Base-by-base conservation (phyloP, 2,329 filamentous ascomycete genomes). In the Knoxdaviesia proteae region DNA sequence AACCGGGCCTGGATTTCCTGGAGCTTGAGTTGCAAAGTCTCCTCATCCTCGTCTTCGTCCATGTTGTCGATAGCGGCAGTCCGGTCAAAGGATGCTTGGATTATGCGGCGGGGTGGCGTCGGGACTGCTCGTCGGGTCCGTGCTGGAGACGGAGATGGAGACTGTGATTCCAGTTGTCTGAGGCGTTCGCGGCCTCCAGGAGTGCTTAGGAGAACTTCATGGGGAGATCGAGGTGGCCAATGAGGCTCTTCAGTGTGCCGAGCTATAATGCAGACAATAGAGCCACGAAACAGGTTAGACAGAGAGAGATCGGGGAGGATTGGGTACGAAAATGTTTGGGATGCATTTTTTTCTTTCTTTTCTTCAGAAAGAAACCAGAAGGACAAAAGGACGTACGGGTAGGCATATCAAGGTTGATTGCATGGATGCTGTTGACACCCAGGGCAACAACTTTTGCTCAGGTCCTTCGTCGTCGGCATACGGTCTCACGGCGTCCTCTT, bases 1-100 rank as follows among this genome's bases (percentile, higher is more conserved):
- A 96, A 61, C 46, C 80, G 78, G 6, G 87, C 84, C 58, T 96
- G 79, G 45, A 98, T 93, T 44, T 83, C 84, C 49, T 87, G 77
- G 5, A 96, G 64, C 56, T 93, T 78, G 47, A 98, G 63, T 54
- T 92, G 75, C 34, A 96, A 61, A 1, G 77, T 92, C 63, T 96
- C 87, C 57, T 94, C 88, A 50, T 93, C 87, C 6, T 92, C 80
- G 5, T 83, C 79, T 0, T 78, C 74, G 7, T 75, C 68, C 5
- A 62, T 62, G 4, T 65, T 61, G 5, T 59, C 61, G 41, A 61
- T 54, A 31, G 54, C 53, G 9, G 53, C 55, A 8, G 45, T 53
- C 36, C 41, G 44, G 43, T n/a, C 44, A 42, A 20, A 36, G 44
- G 44, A 41, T 50, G 47, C 43, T 48, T 53, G 34, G 32, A 20